These are phyloP conservation scores for Saccharomycopsis fodiens DNA, from an alignment of 805 yeast genomes.

Conservation along the genomic window DNA sequence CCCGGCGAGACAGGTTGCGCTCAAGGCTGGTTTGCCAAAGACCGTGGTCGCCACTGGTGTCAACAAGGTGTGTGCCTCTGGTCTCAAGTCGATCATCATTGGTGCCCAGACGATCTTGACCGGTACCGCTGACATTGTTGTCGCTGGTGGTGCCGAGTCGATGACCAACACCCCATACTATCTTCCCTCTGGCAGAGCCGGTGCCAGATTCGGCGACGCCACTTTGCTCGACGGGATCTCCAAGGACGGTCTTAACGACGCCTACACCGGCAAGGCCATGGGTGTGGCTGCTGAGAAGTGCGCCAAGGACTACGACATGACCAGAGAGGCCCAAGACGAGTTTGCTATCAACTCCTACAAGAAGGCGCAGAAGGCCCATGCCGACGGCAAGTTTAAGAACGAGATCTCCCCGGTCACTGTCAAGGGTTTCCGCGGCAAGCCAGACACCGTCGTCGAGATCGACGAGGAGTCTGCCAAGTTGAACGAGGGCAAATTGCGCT, in stretches of 20 bases:
- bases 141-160: constrained; percentile 96
- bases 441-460: constrained; percentile 57
- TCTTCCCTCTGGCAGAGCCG: constrained; percentile 74
- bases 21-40: constrained; percentile 82
- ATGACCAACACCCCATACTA: constrained; percentile 96
- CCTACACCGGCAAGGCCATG: constrained; percentile 82
- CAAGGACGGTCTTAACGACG: constrained; percentile 90
- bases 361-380: constrained; percentile 77
- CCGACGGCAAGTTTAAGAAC: constrained; percentile 66
- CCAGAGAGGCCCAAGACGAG: constrained; percentile 84
- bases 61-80: constrained; percentile 97
- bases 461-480: constrained; percentile 85
- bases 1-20: constrained; percentile 96
- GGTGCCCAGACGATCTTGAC: constrained; percentile 86
- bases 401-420: constrained; percentile 87
- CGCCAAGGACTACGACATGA: constrained; percentile 67
- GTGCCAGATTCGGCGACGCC: constrained; percentile 81
- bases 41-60: constrained; percentile 80
- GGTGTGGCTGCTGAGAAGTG: constrained; percentile 97
- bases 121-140: constrained; percentile 86
- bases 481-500: constrained; percentile 64
- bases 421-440: constrained; percentile 88
- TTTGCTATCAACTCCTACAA: constrained; percentile 79
- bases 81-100: constrained; percentile 81
- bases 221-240: constrained; percentile 78